These are phyloP conservation scores for Theileria orientalis DNA, from an alignment of 169 alveolate species.

Conservation along the genomic window DNA sequence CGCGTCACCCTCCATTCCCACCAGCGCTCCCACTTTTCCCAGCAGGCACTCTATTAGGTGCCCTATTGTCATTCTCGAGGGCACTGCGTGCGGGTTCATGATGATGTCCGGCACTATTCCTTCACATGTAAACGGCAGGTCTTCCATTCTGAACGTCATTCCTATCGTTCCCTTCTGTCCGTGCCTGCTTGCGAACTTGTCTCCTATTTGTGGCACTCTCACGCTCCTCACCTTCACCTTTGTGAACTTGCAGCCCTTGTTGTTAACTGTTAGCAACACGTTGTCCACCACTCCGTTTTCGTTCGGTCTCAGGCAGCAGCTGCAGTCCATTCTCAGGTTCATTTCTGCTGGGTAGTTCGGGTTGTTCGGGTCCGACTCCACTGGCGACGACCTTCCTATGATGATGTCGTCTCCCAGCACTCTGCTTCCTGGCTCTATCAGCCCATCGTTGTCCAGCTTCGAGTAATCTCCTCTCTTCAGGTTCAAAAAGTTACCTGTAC, in stretches of 20 bases:
- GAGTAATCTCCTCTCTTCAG: conserved; percentile 92
- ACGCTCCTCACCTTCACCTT: conserved; percentile 95
- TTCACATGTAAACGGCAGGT: conserved; percentile 96
- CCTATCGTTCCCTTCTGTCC: conserved; percentile 99
- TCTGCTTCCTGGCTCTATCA: conserved; percentile 95
- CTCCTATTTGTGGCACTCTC: conserved; percentile 98
- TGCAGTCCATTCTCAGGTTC: conserved; percentile 87
- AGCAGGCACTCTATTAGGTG: conserved; percentile 98
- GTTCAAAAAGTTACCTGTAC: conserved; percentile 74
- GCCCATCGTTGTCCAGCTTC: conserved; percentile 96
- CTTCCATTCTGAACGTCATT: conserved; percentile 97
- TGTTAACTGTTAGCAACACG: conserved; percentile 95
- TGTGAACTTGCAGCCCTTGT: conserved; percentile 93
- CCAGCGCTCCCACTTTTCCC: conserved; percentile 94
- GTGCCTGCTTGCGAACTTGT: conserved; percentile 99
- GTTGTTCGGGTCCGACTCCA: conserved; percentile 47
- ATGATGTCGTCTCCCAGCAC: conserved; percentile 98
- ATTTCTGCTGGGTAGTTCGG: conserved; percentile 49
- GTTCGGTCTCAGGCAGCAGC: conserved; percentile 89
- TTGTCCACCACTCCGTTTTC: conserved; percentile 94
- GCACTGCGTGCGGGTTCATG: conserved; percentile 99
- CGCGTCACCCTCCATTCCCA: conserved; percentile 99
- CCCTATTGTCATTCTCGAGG: conserved; percentile 99
- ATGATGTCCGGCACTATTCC: conserved; percentile 99
- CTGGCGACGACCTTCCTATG: conserved; percentile 96